Conservation (phyloP, 257 asterid species). For the Solanum infundibuliforme region DNA sequence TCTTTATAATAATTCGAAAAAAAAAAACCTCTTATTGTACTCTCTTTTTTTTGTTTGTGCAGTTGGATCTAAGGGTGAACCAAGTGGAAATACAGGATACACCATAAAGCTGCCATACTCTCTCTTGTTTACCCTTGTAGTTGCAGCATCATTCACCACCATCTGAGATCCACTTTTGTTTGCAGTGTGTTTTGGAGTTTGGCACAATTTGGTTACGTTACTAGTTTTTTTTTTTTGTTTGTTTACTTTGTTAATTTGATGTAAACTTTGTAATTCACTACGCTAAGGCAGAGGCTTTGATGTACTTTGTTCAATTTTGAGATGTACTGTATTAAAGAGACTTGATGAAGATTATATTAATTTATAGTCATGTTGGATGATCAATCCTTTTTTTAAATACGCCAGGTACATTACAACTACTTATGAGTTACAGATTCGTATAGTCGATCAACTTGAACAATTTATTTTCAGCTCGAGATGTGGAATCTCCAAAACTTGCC, state of each 20-base stretch:
- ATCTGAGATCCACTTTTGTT: background rate
- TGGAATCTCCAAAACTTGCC: background rate
- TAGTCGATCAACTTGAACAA: background rate
- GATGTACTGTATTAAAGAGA: background rate
- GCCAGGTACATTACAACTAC: background rate
- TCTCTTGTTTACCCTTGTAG: conserved; percentile 3
- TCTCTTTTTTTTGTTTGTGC: background rate
- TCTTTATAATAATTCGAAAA: background rate
- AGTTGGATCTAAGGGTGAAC: conserved; percentile 1
- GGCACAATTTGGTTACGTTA: background rate
- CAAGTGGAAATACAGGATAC: conserved; percentile 6
- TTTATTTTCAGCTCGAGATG: background rate
- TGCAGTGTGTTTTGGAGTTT: background rate
- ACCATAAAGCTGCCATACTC: background rate
- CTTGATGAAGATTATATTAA: background rate
- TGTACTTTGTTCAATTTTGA: background rate
- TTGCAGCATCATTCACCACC: conserved; percentile 1
- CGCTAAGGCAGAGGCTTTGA: background rate
- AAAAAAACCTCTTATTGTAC: background rate
- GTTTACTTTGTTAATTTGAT: background rate
- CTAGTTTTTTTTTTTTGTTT: background rate
- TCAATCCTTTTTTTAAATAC: background rate
- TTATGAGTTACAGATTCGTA: background rate
- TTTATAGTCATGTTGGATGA: background rate
- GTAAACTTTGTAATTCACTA: background rate